Conservation (phyloP, 208 protist species). For the Wallacemonas sp. region DNA sequence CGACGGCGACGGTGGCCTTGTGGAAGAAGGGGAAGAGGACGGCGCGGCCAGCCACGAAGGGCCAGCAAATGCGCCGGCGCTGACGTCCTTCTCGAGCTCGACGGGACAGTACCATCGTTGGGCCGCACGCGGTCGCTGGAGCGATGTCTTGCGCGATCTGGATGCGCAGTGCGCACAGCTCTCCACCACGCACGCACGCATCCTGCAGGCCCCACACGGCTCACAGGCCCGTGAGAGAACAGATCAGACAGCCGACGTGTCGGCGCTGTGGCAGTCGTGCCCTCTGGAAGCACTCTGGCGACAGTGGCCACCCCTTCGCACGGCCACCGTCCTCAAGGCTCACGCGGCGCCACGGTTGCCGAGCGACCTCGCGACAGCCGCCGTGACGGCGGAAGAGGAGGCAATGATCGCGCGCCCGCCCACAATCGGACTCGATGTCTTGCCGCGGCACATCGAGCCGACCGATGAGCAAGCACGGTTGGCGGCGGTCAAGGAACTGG, state of each 20-base stretch:
- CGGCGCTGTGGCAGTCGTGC: not conserved
- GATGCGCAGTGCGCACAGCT: not conserved
- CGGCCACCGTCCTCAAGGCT: conserved; percentile 18
- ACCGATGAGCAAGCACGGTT: too few species aligned
- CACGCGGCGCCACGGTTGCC: conserved; percentile 7
- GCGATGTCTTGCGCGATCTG: not conserved
- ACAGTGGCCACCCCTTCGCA: conserved; percentile 12
- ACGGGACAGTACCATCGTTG: not conserved
- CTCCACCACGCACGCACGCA: not conserved
- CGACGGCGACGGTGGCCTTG: not conserved
- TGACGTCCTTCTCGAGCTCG: conserved; percentile 18
- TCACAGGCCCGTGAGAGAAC: too few species aligned
- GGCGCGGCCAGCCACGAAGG: too few species aligned
- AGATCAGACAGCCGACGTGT: too few species aligned
- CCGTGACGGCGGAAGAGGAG: conserved; percentile 16
- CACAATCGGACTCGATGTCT: conserved; percentile 15
- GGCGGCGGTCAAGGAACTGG: not conserved
- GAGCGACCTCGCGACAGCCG: not conserved
- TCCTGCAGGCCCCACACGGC: not conserved
- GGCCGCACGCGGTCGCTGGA: not conserved
- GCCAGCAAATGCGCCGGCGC: too few species aligned
- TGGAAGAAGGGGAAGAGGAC: too few species aligned
- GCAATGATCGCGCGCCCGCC: conserved; percentile 18
- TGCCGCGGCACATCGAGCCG: not conserved
- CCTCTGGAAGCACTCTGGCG: conserved; percentile 13